These are phyloP conservation scores for Scheffersomyces lignosus DNA, from an alignment of 805 yeast species.

Conservation along the genomic window DNA sequence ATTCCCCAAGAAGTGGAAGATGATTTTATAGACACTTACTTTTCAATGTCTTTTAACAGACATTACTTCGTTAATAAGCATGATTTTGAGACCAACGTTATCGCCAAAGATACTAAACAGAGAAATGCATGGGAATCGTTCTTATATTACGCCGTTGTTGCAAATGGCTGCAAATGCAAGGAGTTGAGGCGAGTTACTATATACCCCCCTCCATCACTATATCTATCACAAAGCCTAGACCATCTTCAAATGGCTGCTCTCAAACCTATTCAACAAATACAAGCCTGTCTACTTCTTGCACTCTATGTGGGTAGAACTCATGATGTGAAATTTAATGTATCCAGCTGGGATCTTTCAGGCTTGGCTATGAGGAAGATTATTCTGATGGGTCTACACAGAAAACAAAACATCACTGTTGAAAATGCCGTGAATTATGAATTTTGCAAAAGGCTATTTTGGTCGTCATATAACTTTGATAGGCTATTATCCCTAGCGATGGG, in stretches of 20 bases:
- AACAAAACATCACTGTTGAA: slow-evolving; percentile 11
- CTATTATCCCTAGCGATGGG: slow-evolving; percentile 50
- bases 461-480: slow-evolving; percentile 49
- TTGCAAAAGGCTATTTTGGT: slow-evolving; percentile 45
- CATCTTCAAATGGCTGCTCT: neutral
- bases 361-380: slow-evolving; percentile 17
- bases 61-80: neutral
- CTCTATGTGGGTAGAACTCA: slow-evolving; percentile 16
- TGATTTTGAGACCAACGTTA: neutral
- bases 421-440: slow-evolving; percentile 15
- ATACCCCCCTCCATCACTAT: neutral
- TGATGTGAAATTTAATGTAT: slow-evolving; percentile 13
- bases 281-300: slow-evolving; percentile 17
- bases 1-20: neutral
- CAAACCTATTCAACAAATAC: slow-evolving; percentile 14
- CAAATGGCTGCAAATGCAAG: neutral
- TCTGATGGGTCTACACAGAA: slow-evolving; percentile 18
- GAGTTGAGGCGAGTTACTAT: neutral
- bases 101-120: neutral
- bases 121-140: neutral
- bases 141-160: neutral
- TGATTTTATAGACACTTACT: neutral
- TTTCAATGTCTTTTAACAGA: neutral
- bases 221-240: neutral
- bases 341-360: slow-evolving; percentile 20